phyloP scores from a whole-genome alignment of 768 basidiomycete genomes.

The Heimioporus sp. region DNA sequence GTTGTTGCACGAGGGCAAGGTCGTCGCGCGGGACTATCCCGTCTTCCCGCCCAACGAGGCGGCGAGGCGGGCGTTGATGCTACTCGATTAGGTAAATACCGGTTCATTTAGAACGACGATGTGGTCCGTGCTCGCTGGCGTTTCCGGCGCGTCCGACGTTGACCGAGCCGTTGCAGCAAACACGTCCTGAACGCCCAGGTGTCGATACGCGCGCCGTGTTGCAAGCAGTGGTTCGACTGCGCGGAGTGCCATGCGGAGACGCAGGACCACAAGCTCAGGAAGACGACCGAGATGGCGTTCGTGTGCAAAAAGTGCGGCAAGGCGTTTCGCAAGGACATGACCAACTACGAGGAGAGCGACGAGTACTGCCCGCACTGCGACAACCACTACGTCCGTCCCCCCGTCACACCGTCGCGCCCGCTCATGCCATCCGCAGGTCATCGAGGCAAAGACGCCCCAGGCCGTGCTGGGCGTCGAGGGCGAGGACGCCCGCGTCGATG shows the following conservation, averaged over 20 bases:
- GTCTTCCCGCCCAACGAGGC: slow-evolving; percentile 22
- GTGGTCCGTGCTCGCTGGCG: slow-evolving; percentile 22
- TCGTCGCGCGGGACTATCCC: slow-evolving; percentile 18
- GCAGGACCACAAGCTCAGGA: slow-evolving; percentile 68
- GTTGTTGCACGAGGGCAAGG: slow-evolving; percentile 11
- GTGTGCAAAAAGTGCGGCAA: slow-evolving; percentile 91
- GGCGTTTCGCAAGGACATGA: slow-evolving; percentile 96
- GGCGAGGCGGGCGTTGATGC: slow-evolving; percentile 7
- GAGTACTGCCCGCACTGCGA: slow-evolving; percentile 99
- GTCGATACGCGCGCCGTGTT: slow-evolving; percentile 93
- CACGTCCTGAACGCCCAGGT: slow-evolving; percentile 97
- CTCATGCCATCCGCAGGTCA: slow-evolving; percentile 52
- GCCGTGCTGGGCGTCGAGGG: slow-evolving; percentile 85
- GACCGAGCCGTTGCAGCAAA: slow-evolving; percentile 53
- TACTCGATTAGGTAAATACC: slow-evolving; percentile 2
- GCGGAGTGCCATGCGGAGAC: slow-evolving; percentile 90
- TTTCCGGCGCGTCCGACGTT: background rate
- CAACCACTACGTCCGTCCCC: slow-evolving; percentile 87
- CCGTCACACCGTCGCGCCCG: background rate
- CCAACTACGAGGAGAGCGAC: slow-evolving; percentile 89
- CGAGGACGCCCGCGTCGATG: slow-evolving; percentile 86
- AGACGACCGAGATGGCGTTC: slow-evolving; percentile 83
- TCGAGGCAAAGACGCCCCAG: slow-evolving; percentile 90
- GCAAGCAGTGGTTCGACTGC: slow-evolving; percentile 98
- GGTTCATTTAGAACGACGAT: slow-evolving; percentile 3